A percentile compares a stretch with the other conserved stretches of the same genome.
phyloP scores from a whole-genome alignment of 345 rosid species.

The Cardiospermum halicacabum region DNA sequence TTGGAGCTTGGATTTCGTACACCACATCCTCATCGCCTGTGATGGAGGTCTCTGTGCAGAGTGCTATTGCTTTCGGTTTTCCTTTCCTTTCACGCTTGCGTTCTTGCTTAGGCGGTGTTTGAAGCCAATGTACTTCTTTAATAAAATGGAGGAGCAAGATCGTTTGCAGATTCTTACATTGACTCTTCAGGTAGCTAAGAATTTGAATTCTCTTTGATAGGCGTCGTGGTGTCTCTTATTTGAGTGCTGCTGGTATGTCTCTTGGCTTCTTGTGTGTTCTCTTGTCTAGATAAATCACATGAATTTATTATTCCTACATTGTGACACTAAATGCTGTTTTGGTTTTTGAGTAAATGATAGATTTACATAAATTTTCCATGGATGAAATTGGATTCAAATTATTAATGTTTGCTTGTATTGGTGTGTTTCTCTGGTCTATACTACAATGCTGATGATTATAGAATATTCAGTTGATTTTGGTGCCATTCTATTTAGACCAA shows the following conservation, averaged over 20 bases:
- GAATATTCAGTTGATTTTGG: too few relatives aligned
- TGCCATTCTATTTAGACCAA: too few relatives aligned
- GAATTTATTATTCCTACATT: not conserved
- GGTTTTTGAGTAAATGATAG: not conserved
- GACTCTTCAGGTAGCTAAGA: slow-evolving; percentile 70
- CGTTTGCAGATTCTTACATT: slow-evolving; percentile 85
- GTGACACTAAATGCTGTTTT: not conserved
- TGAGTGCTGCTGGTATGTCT: slow-evolving; percentile 49
- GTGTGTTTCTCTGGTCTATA: too few relatives aligned
- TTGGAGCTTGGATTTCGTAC: slow-evolving; percentile 68
- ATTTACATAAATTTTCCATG: too few relatives aligned
- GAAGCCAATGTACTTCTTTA: slow-evolving; percentile 83
- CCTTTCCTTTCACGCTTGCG: slow-evolving; percentile 78
- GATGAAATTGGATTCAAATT: too few relatives aligned
- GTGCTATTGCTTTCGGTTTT: slow-evolving; percentile 66
- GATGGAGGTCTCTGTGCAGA: slow-evolving; percentile 51
- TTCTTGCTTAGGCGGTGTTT: slow-evolving; percentile 70
- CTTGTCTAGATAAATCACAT: slow-evolving; percentile 39
- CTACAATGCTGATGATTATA: too few relatives aligned
- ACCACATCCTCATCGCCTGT: slow-evolving; percentile 40
- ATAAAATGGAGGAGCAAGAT: slow-evolving; percentile 84
- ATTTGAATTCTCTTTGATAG: slow-evolving; percentile 62
- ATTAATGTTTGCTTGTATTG: too few relatives aligned
- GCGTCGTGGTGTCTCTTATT: slow-evolving; percentile 44
- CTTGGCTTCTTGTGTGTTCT: slow-evolving; percentile 40